A percentile compares a stretch with the other conserved stretches of the same genome.
phyloP scores from a whole-genome alignment of 1,139 yeast genomes.

The Yamadazyma aaseri region DNA sequence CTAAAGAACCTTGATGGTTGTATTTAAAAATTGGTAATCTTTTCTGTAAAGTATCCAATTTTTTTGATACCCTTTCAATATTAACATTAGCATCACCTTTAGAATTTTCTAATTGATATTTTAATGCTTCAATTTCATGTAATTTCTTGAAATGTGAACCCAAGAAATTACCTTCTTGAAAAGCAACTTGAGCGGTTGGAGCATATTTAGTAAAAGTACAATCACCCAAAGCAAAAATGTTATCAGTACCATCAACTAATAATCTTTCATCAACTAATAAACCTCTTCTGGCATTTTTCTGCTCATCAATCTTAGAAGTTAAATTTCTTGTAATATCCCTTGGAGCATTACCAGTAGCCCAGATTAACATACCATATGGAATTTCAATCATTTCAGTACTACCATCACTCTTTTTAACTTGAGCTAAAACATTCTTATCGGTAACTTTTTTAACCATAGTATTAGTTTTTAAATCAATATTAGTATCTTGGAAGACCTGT shows the following conservation, averaged over 20 bases:
- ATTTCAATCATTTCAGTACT: slow-evolving; percentile 53
- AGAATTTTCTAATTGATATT: slow-evolving; percentile 31
- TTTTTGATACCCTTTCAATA: slow-evolving; percentile 39
- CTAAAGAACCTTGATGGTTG: slow-evolving; percentile 70
- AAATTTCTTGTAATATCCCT: slow-evolving; percentile 72
- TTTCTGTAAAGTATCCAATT: slow-evolving; percentile 39
- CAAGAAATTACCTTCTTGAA: slow-evolving; percentile 87
- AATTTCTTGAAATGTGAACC: slow-evolving; percentile 69
- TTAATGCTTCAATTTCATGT: slow-evolving; percentile 64
- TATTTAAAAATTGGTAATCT: slow-evolving; percentile 61
- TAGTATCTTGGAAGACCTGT: slow-evolving; percentile 74
- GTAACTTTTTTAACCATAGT: slow-evolving; percentile 88
- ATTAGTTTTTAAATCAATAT: slow-evolving; percentile 73
- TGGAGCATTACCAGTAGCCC: slow-evolving; percentile 98
- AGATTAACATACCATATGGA: slow-evolving; percentile 86
- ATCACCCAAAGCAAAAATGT: slow-evolving; percentile 89
- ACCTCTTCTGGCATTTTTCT: slow-evolving; percentile 87
- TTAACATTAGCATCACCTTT: slow-evolving; percentile 32
- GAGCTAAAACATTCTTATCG: slow-evolving; percentile 65
- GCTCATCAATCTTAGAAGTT: slow-evolving; percentile 71
- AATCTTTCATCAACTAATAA: slow-evolving; percentile 79
- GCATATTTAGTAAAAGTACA: slow-evolving; percentile 89
- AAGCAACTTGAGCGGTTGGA: slow-evolving; percentile 97
- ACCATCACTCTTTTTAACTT: slow-evolving; percentile 65
- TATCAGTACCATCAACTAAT: slow-evolving; percentile 79